phyloP scores from a whole-genome alignment of 345 rosid genomes.

The Linum tenue region DNA sequence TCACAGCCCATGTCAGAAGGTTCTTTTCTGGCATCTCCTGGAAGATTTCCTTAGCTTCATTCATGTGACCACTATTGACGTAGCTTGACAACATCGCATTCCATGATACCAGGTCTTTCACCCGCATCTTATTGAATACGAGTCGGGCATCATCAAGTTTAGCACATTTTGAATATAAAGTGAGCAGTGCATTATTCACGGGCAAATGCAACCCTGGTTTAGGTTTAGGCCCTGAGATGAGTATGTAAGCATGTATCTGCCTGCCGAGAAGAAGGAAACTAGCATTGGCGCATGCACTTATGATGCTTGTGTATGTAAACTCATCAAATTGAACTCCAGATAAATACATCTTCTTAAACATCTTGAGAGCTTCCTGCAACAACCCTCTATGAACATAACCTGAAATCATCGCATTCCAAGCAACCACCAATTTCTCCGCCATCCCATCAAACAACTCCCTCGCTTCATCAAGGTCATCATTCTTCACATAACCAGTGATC shows the following conservation, averaged over 20 bases:
- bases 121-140: conserved; percentile 35
- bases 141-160: conserved; percentile 24
- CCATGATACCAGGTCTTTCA: conserved; percentile 31
- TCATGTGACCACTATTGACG: neutral
- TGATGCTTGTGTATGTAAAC: conserved; percentile 35
- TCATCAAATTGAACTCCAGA: conserved; percentile 32
- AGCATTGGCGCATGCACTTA: conserved; percentile 42
- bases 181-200: conserved; percentile 38
- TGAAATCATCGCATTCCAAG: conserved; percentile 49
- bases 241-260: conserved; percentile 36
- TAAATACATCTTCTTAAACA: conserved; percentile 36
- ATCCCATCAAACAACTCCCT: conserved; percentile 31
- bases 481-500: conserved; percentile 41
- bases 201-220: conserved; percentile 28
- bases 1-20: conserved; percentile 4
- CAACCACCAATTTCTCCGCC: conserved; percentile 28
- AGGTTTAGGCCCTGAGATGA: conserved; percentile 25
- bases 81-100: conserved; percentile 3
- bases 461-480: conserved; percentile 32
- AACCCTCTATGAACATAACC: conserved; percentile 42
- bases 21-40: neutral
- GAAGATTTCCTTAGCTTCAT: neutral
- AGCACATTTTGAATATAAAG: conserved; percentile 36
- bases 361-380: conserved; percentile 30
- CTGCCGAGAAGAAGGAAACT: conserved; percentile 35